Base-by-base conservation (phyloP, 306 rosid genomes). In the Fragaria vesca region DNA sequence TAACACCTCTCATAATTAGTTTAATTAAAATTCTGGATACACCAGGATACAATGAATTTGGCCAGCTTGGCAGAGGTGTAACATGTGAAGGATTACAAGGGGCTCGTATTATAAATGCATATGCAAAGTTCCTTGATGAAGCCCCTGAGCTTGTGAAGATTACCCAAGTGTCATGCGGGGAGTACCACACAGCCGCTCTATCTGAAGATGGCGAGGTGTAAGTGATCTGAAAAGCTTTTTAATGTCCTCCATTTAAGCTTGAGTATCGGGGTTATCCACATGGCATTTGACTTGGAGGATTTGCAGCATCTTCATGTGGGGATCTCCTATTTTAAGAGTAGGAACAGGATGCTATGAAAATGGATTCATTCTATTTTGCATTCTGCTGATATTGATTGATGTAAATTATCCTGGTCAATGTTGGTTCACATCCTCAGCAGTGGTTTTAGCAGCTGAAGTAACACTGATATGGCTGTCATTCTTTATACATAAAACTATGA, bases 41-140 rank as follows among this genome's bases (percentile, higher is more conserved):
- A 90, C 86, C 93, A 94, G 97, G 98, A 86, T 94, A 94, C 84
- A 94, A 94, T 87, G 98, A 94, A 82, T 83, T 84, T 58, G 97
- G 98, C 92, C 98, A 94, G 81, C 98, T 94, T 84, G 98, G 98
- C 76, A 90, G 95, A 81, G 97, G 98, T 76, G 71, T 94, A 82
- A 94, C 97, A 32, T 90, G 93, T 74, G 98, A 94, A 82, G 98
- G 98, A 68, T 87, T 94, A 69, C 98, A 94, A 87, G 81, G 92
- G 76, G 96, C 96, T 76, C 90, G 83, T 26, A 63, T 94, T 61
- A 89, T 92, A 87, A 90, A 75, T 88, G 87, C 92, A 80, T 94
- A 85, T 80, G 96, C 97, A 24, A 92, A 78, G 84, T 92, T 89
- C 85, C 98, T 94, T 83, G 98, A 94, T 76, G 98, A 94, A 75